Conservation (phyloP, 2,329 filamentous ascomycete genomes). For the Furcasterigmium furcatum region DNA sequence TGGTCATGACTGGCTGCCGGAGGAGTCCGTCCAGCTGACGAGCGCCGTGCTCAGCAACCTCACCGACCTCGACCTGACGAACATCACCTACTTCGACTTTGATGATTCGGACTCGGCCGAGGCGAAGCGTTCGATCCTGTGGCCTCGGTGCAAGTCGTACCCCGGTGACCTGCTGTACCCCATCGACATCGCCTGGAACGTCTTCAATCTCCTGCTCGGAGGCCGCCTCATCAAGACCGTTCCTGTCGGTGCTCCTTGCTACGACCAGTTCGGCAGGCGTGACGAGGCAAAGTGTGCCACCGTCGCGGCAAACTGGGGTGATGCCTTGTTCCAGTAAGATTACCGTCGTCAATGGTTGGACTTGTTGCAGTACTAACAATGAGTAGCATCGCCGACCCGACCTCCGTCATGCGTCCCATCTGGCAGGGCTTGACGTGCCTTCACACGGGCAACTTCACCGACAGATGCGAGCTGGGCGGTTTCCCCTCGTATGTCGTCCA, state of each 20-base stretch:
- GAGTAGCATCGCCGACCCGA: slow-evolving; percentile 21
- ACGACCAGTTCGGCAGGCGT: slow-evolving; percentile 24
- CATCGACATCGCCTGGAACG: slow-evolving; percentile 18
- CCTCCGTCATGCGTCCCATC: slow-evolving; percentile 20
- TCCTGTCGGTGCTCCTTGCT: slow-evolving; percentile 27
- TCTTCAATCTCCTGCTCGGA: slow-evolving; percentile 31
- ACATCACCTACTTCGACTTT: slow-evolving; percentile 29
- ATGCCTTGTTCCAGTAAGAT: too few relatives aligned
- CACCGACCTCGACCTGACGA: slow-evolving; percentile 20
- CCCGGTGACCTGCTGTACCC: slow-evolving; percentile 28
- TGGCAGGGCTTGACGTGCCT: slow-evolving; percentile 21
- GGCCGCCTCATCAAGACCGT: slow-evolving; percentile 24
- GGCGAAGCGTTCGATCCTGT: slow-evolving; percentile 13
- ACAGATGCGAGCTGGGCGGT: slow-evolving; percentile 25
- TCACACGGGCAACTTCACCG: not conserved
- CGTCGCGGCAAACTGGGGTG: slow-evolving; percentile 21
- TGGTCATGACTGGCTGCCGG: slow-evolving; percentile 4
- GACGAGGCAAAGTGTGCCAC: slow-evolving; percentile 24
- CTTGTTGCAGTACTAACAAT: slow-evolving; percentile 12
- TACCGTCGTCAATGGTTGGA: too few relatives aligned
- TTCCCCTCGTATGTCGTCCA: slow-evolving; percentile 32
- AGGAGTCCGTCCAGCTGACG: slow-evolving; percentile 27
- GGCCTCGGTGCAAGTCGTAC: slow-evolving; percentile 26
- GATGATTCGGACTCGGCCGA: slow-evolving; percentile 14
- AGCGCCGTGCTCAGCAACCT: slow-evolving; percentile 27